Evolutionary conservation across 345 rosid species (phyloP), one percentile per base, ranked within the genome.

Genomic region (Xanthoceras sorbifolium): DNA sequence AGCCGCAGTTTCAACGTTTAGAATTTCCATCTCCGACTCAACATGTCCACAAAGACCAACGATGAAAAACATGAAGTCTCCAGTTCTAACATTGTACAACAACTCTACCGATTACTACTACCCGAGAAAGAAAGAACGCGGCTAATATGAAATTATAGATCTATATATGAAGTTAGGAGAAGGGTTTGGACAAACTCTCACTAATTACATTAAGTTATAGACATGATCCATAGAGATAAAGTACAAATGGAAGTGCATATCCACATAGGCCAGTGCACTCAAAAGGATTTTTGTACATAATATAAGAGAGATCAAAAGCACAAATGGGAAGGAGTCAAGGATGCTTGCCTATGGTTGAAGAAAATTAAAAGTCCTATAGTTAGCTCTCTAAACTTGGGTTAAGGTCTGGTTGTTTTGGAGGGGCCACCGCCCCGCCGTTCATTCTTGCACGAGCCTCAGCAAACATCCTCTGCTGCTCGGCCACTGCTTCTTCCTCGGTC

Each of bases 401-500:
- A 64, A 83, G 75, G 67, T 97, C 98, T 6, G 91, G 85, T 78
- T 91, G 92, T 83, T 94, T 91, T 4, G 94, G 83, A 54, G 85
- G 83, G 38, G 82, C 80, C 70, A 83, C 64, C 29, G 72, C 85
- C 36, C 89, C 97, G 14, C 98, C 98, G 28, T 91, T 97, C 99
- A 97, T 97, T 83, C 99, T 89, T 11, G 98, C 99, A 3, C 99
- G 95, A 32, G 98, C 99, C 87, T 97, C 99, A 0, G 98, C 99
- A 82, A 97, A 97, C 99, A 97, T 97, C 84, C 99, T 90, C 86
- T 97, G 99, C 84, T 97, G 99, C 84, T 92, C 99, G 3, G 98
- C 99, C 3, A 75, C 95, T 65, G 98, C 97, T 89, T 95, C 94
- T 84, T 95, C 99, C 81, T 95, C 99, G 0, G 98, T 90, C 99